A percentile compares a stretch with the other conserved stretches of the same genome.
phyloP scores from a whole-genome alignment of 495 filamentous ascomycete species.

The Talaromyces stipitatus region DNA sequence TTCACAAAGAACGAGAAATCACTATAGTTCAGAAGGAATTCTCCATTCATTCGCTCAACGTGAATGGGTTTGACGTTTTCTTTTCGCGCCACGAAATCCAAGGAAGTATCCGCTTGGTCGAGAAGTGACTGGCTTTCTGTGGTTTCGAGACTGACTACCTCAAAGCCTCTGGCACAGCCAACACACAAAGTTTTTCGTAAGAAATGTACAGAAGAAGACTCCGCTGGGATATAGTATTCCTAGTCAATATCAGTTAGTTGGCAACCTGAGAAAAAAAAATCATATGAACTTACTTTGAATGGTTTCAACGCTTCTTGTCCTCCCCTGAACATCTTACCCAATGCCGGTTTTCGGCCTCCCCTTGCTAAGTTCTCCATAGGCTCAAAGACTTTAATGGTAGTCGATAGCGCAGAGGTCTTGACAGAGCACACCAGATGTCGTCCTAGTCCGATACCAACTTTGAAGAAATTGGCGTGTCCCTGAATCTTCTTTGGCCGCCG shows the following conservation, averaged over 20 bases:
- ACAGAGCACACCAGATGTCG: slow-evolving; percentile 92
- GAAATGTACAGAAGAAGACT: slow-evolving; percentile 95
- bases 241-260: slow-evolving; percentile 12
- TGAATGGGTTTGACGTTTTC: slow-evolving; percentile 95
- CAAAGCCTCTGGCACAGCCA: slow-evolving; percentile 89
- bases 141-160: slow-evolving; percentile 94
- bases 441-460: slow-evolving; percentile 88
- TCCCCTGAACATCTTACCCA: slow-evolving; percentile 89
- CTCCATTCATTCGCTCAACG: slow-evolving; percentile 91
- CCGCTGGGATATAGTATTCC: slow-evolving; percentile 97
- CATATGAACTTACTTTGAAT: slow-evolving; percentile 58
- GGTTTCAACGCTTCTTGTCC: slow-evolving; percentile 91
- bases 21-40: slow-evolving; percentile 96
- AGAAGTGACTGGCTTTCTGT: slow-evolving; percentile 94
- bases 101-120: slow-evolving; percentile 95
- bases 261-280: slow-evolving; percentile 1
- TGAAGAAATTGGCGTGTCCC: slow-evolving; percentile 96
- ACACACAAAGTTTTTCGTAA: slow-evolving; percentile 94
- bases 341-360: slow-evolving; percentile 82
- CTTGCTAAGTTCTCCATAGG: slow-evolving; percentile 86
- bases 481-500: slow-evolving; percentile 97
- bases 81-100: slow-evolving; percentile 90
- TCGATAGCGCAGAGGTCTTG: slow-evolving; percentile 80
- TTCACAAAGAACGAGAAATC: slow-evolving; percentile 99
- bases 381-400: slow-evolving; percentile 96